Evolutionary conservation across 116 monocot genomes (phyloP).

Genomic region (Thalassia testudinum): DNA sequence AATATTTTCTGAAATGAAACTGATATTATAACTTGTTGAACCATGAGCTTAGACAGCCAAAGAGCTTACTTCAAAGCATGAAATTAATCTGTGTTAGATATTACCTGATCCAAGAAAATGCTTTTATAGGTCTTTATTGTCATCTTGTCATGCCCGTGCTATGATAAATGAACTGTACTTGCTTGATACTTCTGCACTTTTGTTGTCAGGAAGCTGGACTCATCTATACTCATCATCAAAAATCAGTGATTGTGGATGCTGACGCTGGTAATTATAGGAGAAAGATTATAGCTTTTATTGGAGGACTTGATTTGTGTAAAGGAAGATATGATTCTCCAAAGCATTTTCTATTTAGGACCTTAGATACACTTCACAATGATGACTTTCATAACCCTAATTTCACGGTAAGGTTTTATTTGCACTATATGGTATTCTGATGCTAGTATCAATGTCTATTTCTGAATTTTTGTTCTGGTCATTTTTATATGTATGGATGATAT

Average conservation of each 20-base stretch:
- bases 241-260: conserved; percentile 76
- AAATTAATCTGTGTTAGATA: too few relatives aligned
- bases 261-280: conserved; percentile 55
- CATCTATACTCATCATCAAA: conserved; percentile 58
- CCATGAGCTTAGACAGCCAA: too few relatives aligned
- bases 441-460: not conserved
- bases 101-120: too few relatives aligned
- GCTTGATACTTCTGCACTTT: too few relatives aligned
- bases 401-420: conserved; percentile 23
- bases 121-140: too few relatives aligned
- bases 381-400: conserved; percentile 84
- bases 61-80: too few relatives aligned
- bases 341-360: conserved; percentile 32
- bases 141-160: too few relatives aligned
- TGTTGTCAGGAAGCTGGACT: conserved; percentile 47
- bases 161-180: too few relatives aligned
- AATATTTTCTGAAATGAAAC: too few relatives aligned
- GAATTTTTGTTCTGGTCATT: too few relatives aligned
- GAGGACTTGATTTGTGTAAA: conserved; percentile 80
- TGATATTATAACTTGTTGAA: too few relatives aligned
- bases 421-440: not conserved
- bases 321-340: conserved; percentile 66
- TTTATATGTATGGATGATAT: too few relatives aligned
- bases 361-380: conserved; percentile 80
- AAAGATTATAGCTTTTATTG: conserved; percentile 83